Evolutionary conservation across 805 yeast genomes (phyloP).

Genomic region (Kluyveromyces lactis): DNA sequence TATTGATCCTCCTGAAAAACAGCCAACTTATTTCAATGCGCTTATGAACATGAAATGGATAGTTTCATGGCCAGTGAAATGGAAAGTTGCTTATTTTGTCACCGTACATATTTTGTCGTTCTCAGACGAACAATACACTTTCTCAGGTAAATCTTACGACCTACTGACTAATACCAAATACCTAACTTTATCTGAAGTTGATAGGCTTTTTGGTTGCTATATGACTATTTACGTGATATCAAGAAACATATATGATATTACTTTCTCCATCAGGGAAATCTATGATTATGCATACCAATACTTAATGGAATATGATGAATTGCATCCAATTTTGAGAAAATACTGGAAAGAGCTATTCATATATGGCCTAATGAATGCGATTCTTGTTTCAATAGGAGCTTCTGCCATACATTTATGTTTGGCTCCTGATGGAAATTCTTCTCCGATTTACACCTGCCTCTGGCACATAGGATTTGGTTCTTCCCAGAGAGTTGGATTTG

Average conservation of each 20-base stretch:
- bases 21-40: background rate
- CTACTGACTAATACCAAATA: background rate
- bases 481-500: conserved; percentile 2
- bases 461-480: conserved; percentile 3
- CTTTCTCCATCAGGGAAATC: conserved; percentile 1
- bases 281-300: conserved; percentile 1
- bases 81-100: conserved; percentile 1
- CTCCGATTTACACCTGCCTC: conserved; percentile 2
- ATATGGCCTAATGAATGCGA: conserved; percentile 2
- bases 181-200: background rate
- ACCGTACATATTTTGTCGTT: background rate
- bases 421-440: conserved; percentile 1
- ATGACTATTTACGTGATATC: background rate
- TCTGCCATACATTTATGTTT: background rate
- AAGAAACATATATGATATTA: background rate
- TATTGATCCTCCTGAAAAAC: background rate
- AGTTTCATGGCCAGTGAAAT: background rate
- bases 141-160: background rate
- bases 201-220: conserved; percentile 1
- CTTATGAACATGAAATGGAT: conserved; percentile 2
- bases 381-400: background rate
- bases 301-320: background rate
- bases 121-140: conserved; percentile 1
- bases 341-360: conserved; percentile 1
- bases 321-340: conserved; percentile 1